A percentile compares a stretch with the other conserved stretches of the same genome.
phyloP scores from a whole-genome alignment of 2,329 filamentous ascomycete species.

The Fusarium napiforme region DNA sequence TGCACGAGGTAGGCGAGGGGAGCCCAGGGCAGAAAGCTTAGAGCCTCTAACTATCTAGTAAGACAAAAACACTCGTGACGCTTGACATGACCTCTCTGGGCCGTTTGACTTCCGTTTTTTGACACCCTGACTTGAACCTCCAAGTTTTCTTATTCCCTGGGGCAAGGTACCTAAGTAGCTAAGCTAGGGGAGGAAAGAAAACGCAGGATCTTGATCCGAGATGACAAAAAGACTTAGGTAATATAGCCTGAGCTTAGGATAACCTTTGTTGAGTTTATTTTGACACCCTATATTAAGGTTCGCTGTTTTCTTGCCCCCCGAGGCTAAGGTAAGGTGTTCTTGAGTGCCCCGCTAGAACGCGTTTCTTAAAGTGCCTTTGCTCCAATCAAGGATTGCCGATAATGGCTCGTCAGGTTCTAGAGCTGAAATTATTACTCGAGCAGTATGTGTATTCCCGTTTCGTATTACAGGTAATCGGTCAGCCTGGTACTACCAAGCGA shows the following conservation, averaged over 20 bases:
- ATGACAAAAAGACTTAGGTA: too few relatives aligned
- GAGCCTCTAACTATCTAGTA: not conserved
- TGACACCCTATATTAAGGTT: too few relatives aligned
- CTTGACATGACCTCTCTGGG: not conserved
- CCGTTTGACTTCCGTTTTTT: too few relatives aligned
- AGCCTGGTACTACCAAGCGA: not conserved
- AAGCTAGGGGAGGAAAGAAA: too few relatives aligned
- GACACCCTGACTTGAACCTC: too few relatives aligned
- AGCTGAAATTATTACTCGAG: not conserved
- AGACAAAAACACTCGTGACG: not conserved
- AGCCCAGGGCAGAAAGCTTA: not conserved
- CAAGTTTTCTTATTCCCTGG: too few relatives aligned
- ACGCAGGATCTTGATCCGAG: too few relatives aligned
- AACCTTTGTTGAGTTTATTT: too few relatives aligned
- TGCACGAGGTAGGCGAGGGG: not conserved
- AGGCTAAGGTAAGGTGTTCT: not conserved
- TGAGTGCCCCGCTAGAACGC: slow-evolving; percentile 16
- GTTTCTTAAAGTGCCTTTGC: slow-evolving; percentile 28
- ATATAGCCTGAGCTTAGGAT: too few relatives aligned
- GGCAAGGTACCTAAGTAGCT: too few relatives aligned
- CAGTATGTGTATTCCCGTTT: not conserved
- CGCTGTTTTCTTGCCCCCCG: too few relatives aligned
- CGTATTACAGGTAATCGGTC: not conserved
- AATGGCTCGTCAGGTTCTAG: not conserved
- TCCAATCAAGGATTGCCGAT: slow-evolving; percentile 27